Conservation (phyloP, 352 stramenopile genomes). For the Globisporangium abappressorium region DNA sequence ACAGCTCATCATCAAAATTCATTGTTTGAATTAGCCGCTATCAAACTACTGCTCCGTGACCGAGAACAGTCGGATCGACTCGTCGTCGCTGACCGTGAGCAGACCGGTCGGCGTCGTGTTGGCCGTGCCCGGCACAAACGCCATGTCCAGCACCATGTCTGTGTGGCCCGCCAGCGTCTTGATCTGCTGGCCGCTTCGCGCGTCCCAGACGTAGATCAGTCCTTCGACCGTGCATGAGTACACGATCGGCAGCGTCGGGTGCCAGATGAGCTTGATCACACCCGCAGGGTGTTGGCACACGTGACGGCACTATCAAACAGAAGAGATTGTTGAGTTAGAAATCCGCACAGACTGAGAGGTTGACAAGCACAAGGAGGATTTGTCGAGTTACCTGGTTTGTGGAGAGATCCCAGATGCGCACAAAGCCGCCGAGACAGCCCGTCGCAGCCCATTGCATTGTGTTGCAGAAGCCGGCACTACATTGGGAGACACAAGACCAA, state of each 20-base stretch:
- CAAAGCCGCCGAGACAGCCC: conserved; percentile 90
- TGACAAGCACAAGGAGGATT: neutral
- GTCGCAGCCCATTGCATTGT: conserved; percentile 95
- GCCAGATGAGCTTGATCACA: conserved; percentile 91
- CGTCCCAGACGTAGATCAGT: conserved; percentile 90
- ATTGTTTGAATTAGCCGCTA: neutral
- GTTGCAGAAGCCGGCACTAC: conserved; percentile 91
- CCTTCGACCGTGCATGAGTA: conserved; percentile 89
- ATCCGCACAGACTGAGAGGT: neutral
- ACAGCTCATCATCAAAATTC: neutral
- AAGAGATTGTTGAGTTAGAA: neutral
- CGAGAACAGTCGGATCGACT: conserved; percentile 75
- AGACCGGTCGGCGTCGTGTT: conserved; percentile 43
- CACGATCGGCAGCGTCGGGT: conserved; percentile 76
- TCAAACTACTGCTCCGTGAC: conserved; percentile 22
- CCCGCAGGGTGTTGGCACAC: conserved; percentile 83
- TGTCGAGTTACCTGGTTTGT: conserved; percentile 58
- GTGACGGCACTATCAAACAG: conserved; percentile 67
- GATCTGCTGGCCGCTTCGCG: conserved; percentile 77
- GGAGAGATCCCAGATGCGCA: conserved; percentile 97
- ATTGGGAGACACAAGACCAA: neutral
- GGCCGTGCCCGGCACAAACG: conserved; percentile 49
- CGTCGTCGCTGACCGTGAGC: conserved; percentile 81
- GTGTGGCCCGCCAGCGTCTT: conserved; percentile 81
- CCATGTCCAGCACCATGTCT: conserved; percentile 92